Conservation (phyloP, 148 eudicot species). For the Linanthus parryae region DNA sequence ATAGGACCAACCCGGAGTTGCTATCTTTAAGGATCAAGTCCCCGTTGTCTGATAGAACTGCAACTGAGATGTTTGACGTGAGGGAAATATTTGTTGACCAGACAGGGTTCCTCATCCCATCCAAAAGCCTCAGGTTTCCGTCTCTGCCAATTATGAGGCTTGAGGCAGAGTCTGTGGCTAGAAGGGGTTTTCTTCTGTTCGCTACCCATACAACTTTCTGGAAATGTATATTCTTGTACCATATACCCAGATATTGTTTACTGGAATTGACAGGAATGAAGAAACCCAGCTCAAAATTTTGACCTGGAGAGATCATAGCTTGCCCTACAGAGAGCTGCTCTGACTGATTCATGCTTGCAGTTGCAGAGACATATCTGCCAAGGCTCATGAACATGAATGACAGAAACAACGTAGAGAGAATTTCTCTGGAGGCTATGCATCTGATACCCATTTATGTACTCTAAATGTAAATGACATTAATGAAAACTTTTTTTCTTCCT, state of each 20-base stretch:
- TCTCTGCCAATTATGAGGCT: conserved; percentile 10
- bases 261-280: conserved; percentile 21
- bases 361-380: no score
- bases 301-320: conserved; percentile 16
- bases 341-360: no score
- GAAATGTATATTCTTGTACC: conserved; percentile 17
- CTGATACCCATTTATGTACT: no score
- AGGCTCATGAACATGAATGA: no score
- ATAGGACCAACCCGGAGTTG: not conserved
- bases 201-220: conserved; percentile 19
- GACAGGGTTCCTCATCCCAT: not conserved
- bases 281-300: conserved; percentile 24
- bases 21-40: conserved; percentile 20
- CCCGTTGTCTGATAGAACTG: conserved; percentile 19
- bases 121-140: conserved; percentile 9
- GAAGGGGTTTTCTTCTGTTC: conserved; percentile 16
- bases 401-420: no score
- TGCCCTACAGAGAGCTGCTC: no score
- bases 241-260: conserved; percentile 23
- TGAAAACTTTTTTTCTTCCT: no score
- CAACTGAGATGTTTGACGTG: conserved; percentile 3
- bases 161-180: conserved; percentile 1
- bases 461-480: no score
- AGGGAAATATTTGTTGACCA: conserved; percentile 14
- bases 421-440: no score